A percentile compares a stretch with the other conserved stretches of the same genome.
Conservation (phyloP, 1,284 basidiomycete genomes). For the Boletus mariae region DNA sequence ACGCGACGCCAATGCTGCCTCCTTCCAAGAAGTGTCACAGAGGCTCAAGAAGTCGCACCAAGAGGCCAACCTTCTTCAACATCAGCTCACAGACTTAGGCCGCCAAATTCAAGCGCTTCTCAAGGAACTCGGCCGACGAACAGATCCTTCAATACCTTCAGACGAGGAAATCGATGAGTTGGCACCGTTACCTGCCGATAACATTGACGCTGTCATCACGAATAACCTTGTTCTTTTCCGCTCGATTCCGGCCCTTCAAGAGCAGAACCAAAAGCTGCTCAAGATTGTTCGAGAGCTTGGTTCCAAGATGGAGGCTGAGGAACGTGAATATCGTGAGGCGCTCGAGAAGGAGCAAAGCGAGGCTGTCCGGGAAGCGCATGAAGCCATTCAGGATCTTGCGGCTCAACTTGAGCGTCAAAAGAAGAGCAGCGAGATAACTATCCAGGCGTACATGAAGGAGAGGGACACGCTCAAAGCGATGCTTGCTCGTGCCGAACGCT, state of each 20-base stretch:
- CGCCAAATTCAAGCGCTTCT: slow-evolving; percentile 81
- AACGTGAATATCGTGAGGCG: slow-evolving; percentile 61
- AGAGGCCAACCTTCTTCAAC: slow-evolving; percentile 72
- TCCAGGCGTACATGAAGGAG: slow-evolving; percentile 82
- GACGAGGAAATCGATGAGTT: slow-evolving; percentile 65
- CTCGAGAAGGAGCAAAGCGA: slow-evolving; percentile 73
- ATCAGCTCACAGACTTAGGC: slow-evolving; percentile 82
- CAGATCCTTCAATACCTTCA: slow-evolving; percentile 77
- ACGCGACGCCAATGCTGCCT: slow-evolving; percentile 52
- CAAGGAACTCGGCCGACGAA: slow-evolving; percentile 74
- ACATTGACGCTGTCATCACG: slow-evolving; percentile 80
- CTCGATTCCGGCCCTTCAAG: slow-evolving; percentile 76
- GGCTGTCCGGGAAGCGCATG: slow-evolving; percentile 83
- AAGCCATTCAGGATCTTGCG: slow-evolving; percentile 78
- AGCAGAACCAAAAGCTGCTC: slow-evolving; percentile 88
- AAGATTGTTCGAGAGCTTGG: slow-evolving; percentile 81
- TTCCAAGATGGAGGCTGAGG: slow-evolving; percentile 73
- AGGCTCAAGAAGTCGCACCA: slow-evolving; percentile 58
- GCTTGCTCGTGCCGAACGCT: slow-evolving; percentile 49
- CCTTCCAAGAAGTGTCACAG: slow-evolving; percentile 57
- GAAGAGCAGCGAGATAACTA: slow-evolving; percentile 63
- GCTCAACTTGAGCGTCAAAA: slow-evolving; percentile 71
- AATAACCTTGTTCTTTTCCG: slow-evolving; percentile 88
- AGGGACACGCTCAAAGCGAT: slow-evolving; percentile 82
- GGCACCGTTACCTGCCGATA: slow-evolving; percentile 44